Evolutionary conservation across 1,284 basidiomycete genomes (phyloP).

Genomic region (Abortiporus biennis): DNA sequence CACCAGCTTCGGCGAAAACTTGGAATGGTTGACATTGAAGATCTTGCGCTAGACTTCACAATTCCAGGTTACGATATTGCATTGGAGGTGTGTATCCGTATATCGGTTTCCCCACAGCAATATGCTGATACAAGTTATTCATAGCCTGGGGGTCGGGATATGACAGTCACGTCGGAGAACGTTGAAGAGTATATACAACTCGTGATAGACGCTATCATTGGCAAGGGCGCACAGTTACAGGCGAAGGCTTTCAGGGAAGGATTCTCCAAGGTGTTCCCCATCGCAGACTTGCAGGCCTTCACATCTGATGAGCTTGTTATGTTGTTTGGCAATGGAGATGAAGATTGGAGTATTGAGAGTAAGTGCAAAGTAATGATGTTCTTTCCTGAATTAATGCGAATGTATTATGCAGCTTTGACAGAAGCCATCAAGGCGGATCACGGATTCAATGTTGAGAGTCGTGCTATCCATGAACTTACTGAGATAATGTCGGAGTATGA

Average conservation of each 20-base stretch:
- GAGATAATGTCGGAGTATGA: constrained; percentile 86
- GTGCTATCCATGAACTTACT: constrained; percentile 82
- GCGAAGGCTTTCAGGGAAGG: constrained; percentile 85
- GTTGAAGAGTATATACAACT: constrained; percentile 84
- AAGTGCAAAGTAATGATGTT: constrained; percentile 25
- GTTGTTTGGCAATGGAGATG: constrained; percentile 92
- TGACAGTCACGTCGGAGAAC: constrained; percentile 80
- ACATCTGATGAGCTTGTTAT: constrained; percentile 91
- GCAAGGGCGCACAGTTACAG: constrained; percentile 68
- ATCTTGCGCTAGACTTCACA: constrained; percentile 93
- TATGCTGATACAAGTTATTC: neutral
- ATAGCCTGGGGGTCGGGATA: constrained; percentile 73
- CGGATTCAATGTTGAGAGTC: constrained; percentile 93
- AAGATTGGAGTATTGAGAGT: constrained; percentile 93
- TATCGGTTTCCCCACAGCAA: constrained; percentile 3
- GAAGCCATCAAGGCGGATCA: constrained; percentile 96
- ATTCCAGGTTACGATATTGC: constrained; percentile 94
- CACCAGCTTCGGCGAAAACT: constrained; percentile 49
- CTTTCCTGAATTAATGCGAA: neutral
- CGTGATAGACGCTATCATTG: constrained; percentile 78
- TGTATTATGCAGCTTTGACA: constrained; percentile 58
- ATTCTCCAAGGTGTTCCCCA: constrained; percentile 92
- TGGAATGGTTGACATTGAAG: constrained; percentile 64
- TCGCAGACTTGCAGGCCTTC: constrained; percentile 87
- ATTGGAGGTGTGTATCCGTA: constrained; percentile 55